Evolutionary conservation across 352 stramenopile species (phyloP).

Genomic region (Bremia lactucae): DNA sequence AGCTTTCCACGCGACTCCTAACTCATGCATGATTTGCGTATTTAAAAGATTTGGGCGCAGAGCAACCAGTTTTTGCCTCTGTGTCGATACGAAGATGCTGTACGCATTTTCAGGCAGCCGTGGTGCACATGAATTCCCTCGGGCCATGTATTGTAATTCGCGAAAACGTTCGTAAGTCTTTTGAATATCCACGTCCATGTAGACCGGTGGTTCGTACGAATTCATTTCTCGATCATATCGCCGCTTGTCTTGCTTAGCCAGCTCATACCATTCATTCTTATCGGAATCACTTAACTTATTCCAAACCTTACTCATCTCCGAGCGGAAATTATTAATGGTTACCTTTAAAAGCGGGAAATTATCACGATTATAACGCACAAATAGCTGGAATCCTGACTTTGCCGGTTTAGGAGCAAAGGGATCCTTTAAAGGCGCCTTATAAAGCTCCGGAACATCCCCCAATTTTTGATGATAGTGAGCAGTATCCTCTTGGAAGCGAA

Average conservation of each 20-base stretch:
- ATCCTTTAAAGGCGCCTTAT: slow-evolving; percentile 18
- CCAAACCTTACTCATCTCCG: slow-evolving; percentile 48
- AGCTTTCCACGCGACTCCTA: slow-evolving; percentile 33
- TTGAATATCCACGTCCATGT: slow-evolving; percentile 16
- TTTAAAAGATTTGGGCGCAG: slow-evolving; percentile 22
- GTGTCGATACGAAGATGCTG: slow-evolving; percentile 28
- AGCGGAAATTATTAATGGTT: slow-evolving; percentile 41
- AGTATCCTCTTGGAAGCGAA: slow-evolving; percentile 44
- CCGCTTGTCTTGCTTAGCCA: slow-evolving; percentile 33
- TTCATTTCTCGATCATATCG: slow-evolving; percentile 43
- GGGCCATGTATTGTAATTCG: slow-evolving; percentile 25
- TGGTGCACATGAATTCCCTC: slow-evolving; percentile 23
- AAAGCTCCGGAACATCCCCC: not conserved
- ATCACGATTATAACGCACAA: slow-evolving; percentile 45
- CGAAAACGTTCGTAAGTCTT: slow-evolving; percentile 21
- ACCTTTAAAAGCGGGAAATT: slow-evolving; percentile 41
- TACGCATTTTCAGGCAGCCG: slow-evolving; percentile 32
- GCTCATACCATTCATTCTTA: slow-evolving; percentile 35
- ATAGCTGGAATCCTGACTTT: slow-evolving; percentile 51
- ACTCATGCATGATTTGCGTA: slow-evolving; percentile 37
- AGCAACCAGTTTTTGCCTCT: slow-evolving; percentile 24
- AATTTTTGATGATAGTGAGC: slow-evolving; percentile 20
- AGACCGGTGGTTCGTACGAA: slow-evolving; percentile 32
- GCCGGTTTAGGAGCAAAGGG: slow-evolving; percentile 29
- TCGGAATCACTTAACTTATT: slow-evolving; percentile 28